Base-by-base conservation (phyloP, 176 grass and related monocot species). In the Rhipidocladum racemiflorum region DNA sequence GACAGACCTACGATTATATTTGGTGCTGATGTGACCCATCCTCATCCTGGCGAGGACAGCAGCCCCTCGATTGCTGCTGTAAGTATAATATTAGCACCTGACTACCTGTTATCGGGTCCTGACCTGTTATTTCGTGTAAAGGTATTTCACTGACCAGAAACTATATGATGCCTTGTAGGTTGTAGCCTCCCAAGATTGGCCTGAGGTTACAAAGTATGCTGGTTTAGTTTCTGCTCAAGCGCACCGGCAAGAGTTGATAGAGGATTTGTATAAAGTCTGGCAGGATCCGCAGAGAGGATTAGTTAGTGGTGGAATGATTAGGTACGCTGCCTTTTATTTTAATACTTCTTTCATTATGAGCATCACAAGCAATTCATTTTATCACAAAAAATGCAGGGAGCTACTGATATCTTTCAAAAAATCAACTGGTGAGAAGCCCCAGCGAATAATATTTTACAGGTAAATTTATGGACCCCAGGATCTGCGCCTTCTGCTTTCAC, bases 121-220 rank as follows among this genome's bases (percentile, higher is more conserved):
- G 43, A 45, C 43, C 11, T 45, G 13, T 45, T 44, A 9, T 45
- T 45, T 44, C 3, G 14, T 45, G 43, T 45, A 45, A 45, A 12
- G 43, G 11, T 45, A 45, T 45, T 45, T 45, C 43, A 4, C 12
- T 45, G 13, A 45, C 43, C 43, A 45, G 43, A 40, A 40, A 40
- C 39, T 40, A 40, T 40, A 40, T 40, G 39, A 9, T 40, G 39
- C 9, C 39, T 40, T 40, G 39, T 40, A 40, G 95, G 95, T 97
- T 78, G 95, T 97, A 54, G 92, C 95, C 3, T 94, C 95, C 64
- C 95, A 93, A 36, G 95, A 97, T 87, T 97, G 95, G 92, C 95
- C 95, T 10, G 95, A 97, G 86, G 85, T 97, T 30, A 97, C 95
- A 55, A 97, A 94, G 74, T 97, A 97, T 84, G 92, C 95, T 29